Evolutionary conservation across 1,284 basidiomycete species (phyloP), one percentile per base, ranked within the genome.

Genomic region (Malassezia cuniculi): DNA sequence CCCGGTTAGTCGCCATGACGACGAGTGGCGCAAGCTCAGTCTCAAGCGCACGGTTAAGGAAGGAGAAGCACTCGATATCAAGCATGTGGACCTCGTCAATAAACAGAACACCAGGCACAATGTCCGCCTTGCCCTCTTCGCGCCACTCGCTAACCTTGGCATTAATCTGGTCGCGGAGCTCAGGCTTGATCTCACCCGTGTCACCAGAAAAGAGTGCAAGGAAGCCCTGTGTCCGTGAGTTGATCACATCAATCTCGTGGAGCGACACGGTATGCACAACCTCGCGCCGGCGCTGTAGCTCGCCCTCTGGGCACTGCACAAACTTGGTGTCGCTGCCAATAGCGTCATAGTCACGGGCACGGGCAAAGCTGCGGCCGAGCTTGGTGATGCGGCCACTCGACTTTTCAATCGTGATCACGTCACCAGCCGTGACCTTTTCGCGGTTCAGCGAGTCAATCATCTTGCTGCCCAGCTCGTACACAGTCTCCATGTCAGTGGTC

Each of bases 231-330:
- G 90, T 95, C 35, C 90, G 76, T 54, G 84, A 89, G 73, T 97
- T 97, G 74, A 97, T 95, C 37, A 95, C 90, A 62, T 97, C 93
- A 58, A 97, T 97, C 71, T 97, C 93, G 70, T 95, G 93, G 19
- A 97, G 73, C 2, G 87, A 89, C 8, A 97, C 89, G 0, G 87
- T 94, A 69, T 97, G 90, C 5, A 89, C 82, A 27, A 95, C 83
- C 70, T 94, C 86, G 72, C 85, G 87, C 51, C 89, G 79, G 57
- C 86, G 89, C 73, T 97, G 90, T 41, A 97, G 79, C 71, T 97
- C 90, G 42, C 90, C 90, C 55, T 94, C 87, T 8, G 90, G 90
- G 67, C 86, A 93, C 73, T 90, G 85, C 3, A 97, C 86, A 58
- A 95, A 95, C 71, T 83, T 87, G 34, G 90, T 94, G 68, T 95